Conservation (phyloP, 2,329 filamentous ascomycete species). For the Beauveria pseudobassiana region DNA sequence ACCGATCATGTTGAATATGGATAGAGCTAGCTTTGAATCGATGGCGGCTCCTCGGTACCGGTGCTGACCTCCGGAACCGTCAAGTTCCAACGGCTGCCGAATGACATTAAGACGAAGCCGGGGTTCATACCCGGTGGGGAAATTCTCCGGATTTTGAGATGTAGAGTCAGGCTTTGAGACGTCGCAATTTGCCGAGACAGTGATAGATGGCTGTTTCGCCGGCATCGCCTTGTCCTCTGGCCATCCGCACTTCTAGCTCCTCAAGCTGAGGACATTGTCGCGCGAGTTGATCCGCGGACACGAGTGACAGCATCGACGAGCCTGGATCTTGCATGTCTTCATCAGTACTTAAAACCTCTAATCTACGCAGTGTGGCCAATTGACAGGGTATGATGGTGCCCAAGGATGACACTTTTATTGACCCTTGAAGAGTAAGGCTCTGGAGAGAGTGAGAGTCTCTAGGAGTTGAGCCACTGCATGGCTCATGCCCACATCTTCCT, state of each 20-base stretch:
- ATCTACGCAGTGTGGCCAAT: too few species aligned
- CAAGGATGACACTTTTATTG: too few species aligned
- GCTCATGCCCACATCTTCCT: too few species aligned
- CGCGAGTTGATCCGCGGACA: background rate
- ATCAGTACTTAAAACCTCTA: too few species aligned
- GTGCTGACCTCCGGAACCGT: too few species aligned
- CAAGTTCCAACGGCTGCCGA: background rate
- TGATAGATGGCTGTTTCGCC: background rate
- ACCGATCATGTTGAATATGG: background rate
- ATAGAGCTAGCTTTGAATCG: background rate
- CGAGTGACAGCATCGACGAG: background rate
- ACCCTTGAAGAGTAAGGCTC: too few species aligned
- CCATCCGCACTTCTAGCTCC: background rate
- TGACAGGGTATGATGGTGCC: too few species aligned
- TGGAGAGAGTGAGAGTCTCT: background rate
- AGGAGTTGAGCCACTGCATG: background rate
- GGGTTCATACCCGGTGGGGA: too few species aligned
- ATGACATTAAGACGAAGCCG: too few species aligned
- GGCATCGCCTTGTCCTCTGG: background rate
- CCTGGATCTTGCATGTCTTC: too few species aligned
- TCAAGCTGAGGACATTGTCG: background rate
- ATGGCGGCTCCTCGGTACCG: background rate
- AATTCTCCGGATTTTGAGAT: background rate
- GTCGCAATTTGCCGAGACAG: background rate
- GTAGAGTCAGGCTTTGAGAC: background rate